Conservation (phyloP, 768 basidiomycete species). For the Nidularia sp. region DNA sequence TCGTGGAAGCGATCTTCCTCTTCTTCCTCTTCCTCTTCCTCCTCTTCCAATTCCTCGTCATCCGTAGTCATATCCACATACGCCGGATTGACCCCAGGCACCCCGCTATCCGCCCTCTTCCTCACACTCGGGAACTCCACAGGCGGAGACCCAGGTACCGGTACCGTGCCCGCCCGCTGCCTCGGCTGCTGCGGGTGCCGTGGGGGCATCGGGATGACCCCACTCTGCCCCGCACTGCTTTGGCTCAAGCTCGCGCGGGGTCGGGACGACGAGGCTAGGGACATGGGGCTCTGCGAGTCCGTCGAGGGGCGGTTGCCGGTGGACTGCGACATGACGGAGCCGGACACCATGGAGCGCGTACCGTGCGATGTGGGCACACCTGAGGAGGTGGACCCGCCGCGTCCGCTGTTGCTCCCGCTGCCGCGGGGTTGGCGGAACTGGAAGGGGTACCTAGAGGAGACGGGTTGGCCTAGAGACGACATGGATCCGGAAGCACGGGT, state of each 20-base stretch:
- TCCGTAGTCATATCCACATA: slow-evolving; percentile 14
- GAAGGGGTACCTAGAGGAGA: slow-evolving; percentile 69
- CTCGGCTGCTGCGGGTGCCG: slow-evolving; percentile 20
- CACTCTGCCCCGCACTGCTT: slow-evolving; percentile 15
- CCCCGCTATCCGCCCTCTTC: slow-evolving; percentile 19
- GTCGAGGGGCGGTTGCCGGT: slow-evolving; percentile 62
- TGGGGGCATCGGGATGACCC: slow-evolving; percentile 17
- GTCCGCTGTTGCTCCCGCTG: slow-evolving; percentile 15
- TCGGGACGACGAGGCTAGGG: slow-evolving; percentile 11
- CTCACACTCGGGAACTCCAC: slow-evolving; percentile 25
- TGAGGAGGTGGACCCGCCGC: slow-evolving; percentile 39
- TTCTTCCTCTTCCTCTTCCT: slow-evolving; percentile 7
- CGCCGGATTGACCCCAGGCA: slow-evolving; percentile 7
- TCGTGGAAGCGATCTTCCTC: neutral
- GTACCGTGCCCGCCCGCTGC: slow-evolving; percentile 25
- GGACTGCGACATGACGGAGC: slow-evolving; percentile 47
- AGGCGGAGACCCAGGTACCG: slow-evolving; percentile 10
- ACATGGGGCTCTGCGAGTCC: slow-evolving; percentile 52
- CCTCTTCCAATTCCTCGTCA: slow-evolving; percentile 17
- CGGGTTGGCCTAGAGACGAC: slow-evolving; percentile 80
- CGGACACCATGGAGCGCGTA: slow-evolving; percentile 2
- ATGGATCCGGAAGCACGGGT: slow-evolving; percentile 75
- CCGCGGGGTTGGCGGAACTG: slow-evolving; percentile 47
- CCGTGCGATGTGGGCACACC: slow-evolving; percentile 24
- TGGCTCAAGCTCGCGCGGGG: slow-evolving; percentile 27